These are phyloP conservation scores for Musa beccarii DNA, from an alignment of 176 grass and related monocot species.

Conservation along the genomic window DNA sequence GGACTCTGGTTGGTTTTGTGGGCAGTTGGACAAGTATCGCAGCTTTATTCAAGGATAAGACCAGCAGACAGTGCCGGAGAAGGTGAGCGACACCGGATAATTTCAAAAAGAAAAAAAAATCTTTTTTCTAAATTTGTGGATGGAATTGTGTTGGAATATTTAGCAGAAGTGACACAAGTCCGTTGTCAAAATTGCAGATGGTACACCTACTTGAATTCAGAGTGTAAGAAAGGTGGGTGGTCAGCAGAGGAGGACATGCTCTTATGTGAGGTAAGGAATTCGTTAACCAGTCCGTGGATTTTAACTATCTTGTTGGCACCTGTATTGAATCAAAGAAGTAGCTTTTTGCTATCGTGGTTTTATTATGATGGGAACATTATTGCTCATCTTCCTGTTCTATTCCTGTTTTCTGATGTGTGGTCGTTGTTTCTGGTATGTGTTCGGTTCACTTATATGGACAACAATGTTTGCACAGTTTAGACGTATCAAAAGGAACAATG, in stretches of 20 bases:
- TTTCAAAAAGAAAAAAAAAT: not conserved
- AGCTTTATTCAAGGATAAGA: slow-evolving; percentile 91
- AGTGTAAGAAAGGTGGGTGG: slow-evolving; percentile 99
- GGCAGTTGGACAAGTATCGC: slow-evolving; percentile 76
- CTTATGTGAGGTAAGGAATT: slow-evolving; percentile 75
- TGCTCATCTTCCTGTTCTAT: not conserved
- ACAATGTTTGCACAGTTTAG: not conserved
- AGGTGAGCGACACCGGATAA: slow-evolving; percentile 32
- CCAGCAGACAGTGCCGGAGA: slow-evolving; percentile 82
- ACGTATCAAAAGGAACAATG: not conserved
- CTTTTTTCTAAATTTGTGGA: not conserved
- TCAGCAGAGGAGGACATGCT: slow-evolving; percentile 83
- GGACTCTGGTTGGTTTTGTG: slow-evolving; percentile 12
- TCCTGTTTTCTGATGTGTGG: not conserved
- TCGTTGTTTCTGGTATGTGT: not conserved
- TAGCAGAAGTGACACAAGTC: not conserved
- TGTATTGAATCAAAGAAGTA: slow-evolving; percentile 1
- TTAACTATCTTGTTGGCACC: too few species aligned
- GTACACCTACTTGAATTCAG: slow-evolving; percentile 94
- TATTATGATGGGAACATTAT: too few species aligned
- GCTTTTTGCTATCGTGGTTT: not conserved
- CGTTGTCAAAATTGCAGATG: slow-evolving; percentile 44
- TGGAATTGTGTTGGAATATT: not conserved
- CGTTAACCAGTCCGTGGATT: slow-evolving; percentile 3
- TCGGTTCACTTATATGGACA: not conserved